phyloP scores from a whole-genome alignment of 805 yeast genomes.

The Saccharomycopsis microspora region DNA sequence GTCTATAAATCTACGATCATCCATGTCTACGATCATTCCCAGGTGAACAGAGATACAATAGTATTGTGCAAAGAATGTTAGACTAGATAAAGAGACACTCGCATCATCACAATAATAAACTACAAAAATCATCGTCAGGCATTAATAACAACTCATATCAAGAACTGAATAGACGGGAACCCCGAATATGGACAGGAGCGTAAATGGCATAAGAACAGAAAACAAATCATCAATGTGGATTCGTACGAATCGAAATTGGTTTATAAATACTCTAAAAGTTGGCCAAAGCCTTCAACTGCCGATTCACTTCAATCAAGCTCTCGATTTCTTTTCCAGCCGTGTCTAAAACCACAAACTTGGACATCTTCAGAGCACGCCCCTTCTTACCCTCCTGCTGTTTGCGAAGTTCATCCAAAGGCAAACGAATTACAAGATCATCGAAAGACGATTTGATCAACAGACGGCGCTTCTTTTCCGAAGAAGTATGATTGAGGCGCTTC shows the following conservation, averaged over 20 bases:
- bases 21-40: too few relatives aligned
- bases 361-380: constrained; percentile 11
- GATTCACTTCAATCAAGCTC: constrained; percentile 17
- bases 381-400: constrained; percentile 10
- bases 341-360: constrained; percentile 20
- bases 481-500: constrained; percentile 26
- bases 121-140: too few relatives aligned
- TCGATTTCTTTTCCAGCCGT: constrained; percentile 22
- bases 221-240: background rate
- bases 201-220: background rate
- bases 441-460: constrained; percentile 27
- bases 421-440: constrained; percentile 22
- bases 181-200: background rate
- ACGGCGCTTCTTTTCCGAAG: constrained; percentile 29
- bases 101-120: too few relatives aligned
- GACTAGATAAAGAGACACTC: too few relatives aligned
- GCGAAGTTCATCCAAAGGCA: constrained; percentile 15
- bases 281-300: constrained; percentile 12
- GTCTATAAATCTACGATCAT: too few relatives aligned
- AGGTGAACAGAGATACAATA: too few relatives aligned
- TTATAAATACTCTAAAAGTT: background rate
- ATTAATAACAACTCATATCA: too few relatives aligned
- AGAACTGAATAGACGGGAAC: background rate
- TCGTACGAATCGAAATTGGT: background rate
- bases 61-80: too few relatives aligned